phyloP scores from a whole-genome alignment of 768 basidiomycete genomes.

The Boletus reticuloceps region DNA sequence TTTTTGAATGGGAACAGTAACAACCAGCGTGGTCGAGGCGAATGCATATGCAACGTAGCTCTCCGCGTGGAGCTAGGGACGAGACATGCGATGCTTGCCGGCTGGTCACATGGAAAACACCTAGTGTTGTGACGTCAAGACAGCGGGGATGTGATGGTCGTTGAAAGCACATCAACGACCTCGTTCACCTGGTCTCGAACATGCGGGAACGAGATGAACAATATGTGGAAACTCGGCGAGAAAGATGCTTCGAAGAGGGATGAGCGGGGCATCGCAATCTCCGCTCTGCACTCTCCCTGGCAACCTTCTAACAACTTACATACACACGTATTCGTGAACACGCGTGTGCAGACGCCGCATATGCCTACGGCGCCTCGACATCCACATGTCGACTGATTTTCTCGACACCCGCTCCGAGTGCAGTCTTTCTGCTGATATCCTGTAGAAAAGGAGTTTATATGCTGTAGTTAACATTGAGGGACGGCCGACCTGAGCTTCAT shows the following conservation, averaged over 20 bases:
- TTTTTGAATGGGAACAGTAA: neutral
- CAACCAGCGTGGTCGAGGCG: neutral
- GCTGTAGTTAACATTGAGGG: neutral
- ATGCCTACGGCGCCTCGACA: slow-evolving; percentile 14
- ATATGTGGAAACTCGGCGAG: neutral
- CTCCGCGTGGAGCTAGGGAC: neutral
- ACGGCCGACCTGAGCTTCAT: slow-evolving; percentile 19
- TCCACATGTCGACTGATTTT: slow-evolving; percentile 36
- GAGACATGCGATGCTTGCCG: neutral
- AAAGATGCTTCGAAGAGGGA: slow-evolving; percentile 10
- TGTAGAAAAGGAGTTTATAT: slow-evolving; percentile 13
- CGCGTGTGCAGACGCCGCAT: neutral
- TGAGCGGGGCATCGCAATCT: slow-evolving; percentile 2
- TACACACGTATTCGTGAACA: neutral
- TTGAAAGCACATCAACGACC: neutral
- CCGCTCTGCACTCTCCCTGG: slow-evolving; percentile 5
- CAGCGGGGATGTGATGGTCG: neutral
- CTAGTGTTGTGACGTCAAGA: neutral
- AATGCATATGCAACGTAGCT: neutral
- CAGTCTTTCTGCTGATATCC: slow-evolving; percentile 30
- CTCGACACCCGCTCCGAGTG: slow-evolving; percentile 35
- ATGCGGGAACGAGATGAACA: neutral
- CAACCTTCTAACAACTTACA: neutral
- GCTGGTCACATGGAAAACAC: neutral
- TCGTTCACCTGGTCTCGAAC: neutral